Conservation (phyloP, 805 yeast species). For the Teunomyces aglyptinius region DNA sequence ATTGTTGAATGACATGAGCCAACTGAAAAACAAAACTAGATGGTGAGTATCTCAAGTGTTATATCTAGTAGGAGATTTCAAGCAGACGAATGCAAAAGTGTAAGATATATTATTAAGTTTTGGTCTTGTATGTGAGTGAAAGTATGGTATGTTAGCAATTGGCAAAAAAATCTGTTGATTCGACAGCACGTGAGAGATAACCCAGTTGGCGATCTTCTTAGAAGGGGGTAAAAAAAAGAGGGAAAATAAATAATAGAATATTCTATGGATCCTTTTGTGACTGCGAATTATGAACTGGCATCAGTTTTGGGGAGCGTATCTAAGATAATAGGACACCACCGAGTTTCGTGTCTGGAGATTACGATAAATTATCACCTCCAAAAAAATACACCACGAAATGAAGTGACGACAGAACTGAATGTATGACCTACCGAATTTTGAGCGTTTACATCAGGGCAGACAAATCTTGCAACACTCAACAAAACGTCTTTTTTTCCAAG, state of each 20-base stretch:
- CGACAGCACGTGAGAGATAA: conserved; percentile 5
- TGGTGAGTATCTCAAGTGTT: neutral
- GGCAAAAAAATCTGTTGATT: conserved; percentile 3
- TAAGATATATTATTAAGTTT: neutral
- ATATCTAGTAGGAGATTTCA: neutral
- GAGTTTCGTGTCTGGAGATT: no score
- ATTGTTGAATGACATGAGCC: conserved; percentile 1
- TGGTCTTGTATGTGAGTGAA: neutral
- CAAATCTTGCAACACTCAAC: conserved; percentile 1
- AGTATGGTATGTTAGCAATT: conserved; percentile 1
- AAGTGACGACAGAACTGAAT: neutral
- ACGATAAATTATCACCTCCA: neutral
- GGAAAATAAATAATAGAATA: neutral
- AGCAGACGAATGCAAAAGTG: neutral
- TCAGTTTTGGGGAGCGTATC: neutral
- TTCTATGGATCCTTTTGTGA: neutral
- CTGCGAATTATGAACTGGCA: neutral
- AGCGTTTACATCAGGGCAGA: neutral
- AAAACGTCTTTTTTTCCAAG: neutral
- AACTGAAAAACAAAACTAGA: neutral
- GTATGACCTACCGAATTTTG: conserved; percentile 2
- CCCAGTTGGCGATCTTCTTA: conserved; percentile 1
- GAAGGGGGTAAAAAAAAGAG: neutral
- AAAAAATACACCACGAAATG: neutral
- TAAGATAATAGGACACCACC: neutral